Evolutionary conservation across 2,329 filamentous ascomycete species (phyloP).

Genomic region (Colletotrichum cereale): DNA sequence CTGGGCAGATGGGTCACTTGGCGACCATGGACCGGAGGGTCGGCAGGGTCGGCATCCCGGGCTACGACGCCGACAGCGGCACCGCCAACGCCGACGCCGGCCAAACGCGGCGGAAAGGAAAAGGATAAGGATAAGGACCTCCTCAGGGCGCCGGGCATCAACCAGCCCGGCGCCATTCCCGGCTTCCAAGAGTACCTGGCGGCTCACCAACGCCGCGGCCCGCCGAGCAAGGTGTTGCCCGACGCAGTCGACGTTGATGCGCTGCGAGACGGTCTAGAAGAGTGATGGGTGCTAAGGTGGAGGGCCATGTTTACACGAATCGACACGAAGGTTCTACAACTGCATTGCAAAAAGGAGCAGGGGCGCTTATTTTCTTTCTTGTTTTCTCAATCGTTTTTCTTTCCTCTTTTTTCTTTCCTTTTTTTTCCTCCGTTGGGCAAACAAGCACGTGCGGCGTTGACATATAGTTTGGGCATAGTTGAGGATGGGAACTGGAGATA

Average conservation of each 20-base stretch:
- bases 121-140: conserved; percentile 50
- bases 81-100: conserved; percentile 43
- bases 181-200: conserved; percentile 74
- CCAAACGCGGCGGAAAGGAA: conserved; percentile 21
- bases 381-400: too few relatives aligned
- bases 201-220: conserved; percentile 62
- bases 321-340: not conserved
- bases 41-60: conserved; percentile 8
- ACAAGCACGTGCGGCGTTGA: conserved; percentile 20
- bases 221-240: conserved; percentile 69
- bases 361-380: not conserved
- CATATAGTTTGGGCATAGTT: conserved; percentile 14
- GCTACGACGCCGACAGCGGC: conserved; percentile 25
- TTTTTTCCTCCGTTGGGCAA: conserved; percentile 1
- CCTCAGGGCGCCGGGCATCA: conserved; percentile 77
- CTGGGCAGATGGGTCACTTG: conserved; percentile 62
- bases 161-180: conserved; percentile 80
- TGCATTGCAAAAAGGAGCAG: not conserved
- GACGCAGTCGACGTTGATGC: conserved; percentile 70
- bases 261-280: conserved; percentile 69
- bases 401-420: not conserved
- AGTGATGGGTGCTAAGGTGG: conserved; percentile 20
- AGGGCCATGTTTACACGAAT: not conserved
- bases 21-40: conserved; percentile 59
- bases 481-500: conserved; percentile 36